phyloP scores from a whole-genome alignment of 2,329 filamentous ascomycete species.

The Talaromyces sp. region DNA sequence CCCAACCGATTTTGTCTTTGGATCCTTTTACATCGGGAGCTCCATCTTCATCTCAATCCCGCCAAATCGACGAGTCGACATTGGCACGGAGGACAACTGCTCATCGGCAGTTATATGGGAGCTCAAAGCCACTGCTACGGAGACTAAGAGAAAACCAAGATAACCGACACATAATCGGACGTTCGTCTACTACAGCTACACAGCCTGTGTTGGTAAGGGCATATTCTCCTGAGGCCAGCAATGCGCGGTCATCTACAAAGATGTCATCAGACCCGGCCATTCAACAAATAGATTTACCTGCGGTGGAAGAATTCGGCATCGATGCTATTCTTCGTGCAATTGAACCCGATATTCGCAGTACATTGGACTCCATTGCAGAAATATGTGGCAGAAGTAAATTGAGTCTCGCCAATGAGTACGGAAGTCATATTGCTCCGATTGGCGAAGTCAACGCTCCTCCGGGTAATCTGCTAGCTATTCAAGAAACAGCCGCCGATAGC shows the following conservation, averaged over 20 bases:
- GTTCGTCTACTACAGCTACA: conserved; percentile 32
- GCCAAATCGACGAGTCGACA: conserved; percentile 31
- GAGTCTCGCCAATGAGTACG: conserved; percentile 61
- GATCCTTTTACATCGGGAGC: conserved; percentile 4
- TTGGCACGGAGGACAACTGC: conserved; percentile 31
- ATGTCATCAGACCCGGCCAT: conserved; percentile 31
- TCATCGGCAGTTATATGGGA: conserved; percentile 33
- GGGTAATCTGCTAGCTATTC: conserved; percentile 39
- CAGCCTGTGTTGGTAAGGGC: conserved; percentile 45
- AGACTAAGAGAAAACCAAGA: conserved; percentile 28
- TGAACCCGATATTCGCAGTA: conserved; percentile 55
- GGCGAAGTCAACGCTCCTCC: conserved; percentile 51
- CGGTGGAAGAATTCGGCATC: conserved; percentile 54
- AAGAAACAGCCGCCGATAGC: conserved; percentile 40
- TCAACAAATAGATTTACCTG: conserved; percentile 38
- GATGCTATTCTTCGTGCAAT: conserved; percentile 54
- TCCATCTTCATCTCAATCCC: conserved; percentile 26
- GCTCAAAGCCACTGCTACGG: conserved; percentile 26
- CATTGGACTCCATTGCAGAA: conserved; percentile 60
- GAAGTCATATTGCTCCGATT: conserved; percentile 58
- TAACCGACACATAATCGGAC: conserved; percentile 23
- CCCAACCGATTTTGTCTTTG: conserved; percentile 33
- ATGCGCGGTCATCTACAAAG: conserved; percentile 23
- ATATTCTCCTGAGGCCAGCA: conserved; percentile 33
- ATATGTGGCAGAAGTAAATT: conserved; percentile 60